Base-by-base conservation (phyloP, 495 filamentous ascomycete genomes). In the Lepraria neglecta region DNA sequence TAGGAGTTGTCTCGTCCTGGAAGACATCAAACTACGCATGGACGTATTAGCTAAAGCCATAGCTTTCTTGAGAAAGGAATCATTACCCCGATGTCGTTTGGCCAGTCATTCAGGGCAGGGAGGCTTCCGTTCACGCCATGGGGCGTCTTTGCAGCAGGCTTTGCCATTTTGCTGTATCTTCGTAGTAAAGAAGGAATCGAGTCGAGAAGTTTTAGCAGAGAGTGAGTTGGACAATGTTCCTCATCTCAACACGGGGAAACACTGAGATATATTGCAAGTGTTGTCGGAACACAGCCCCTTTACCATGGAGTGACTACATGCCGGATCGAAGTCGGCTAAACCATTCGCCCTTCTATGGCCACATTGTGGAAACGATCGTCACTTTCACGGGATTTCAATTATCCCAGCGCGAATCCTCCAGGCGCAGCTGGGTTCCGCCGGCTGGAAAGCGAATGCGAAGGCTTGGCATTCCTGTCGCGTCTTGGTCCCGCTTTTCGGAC, bases 11-110 rank as follows among this genome's bases (percentile, higher is more conserved):
- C 59, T 81, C 71, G 45, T 83, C 79, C 56, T 77, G 74, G 56
- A 73, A 70, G n/a, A 73, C 73, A 44, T 82, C 74, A 56, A 82
- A 82, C 81, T 84, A 17, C 24, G 24, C 24, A 24, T 14, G 48
- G 44, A 38, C 15, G 35, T 44, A 61, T 59, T 4, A 56, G 4
- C 28, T 4, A 55, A 10, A 40, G 5, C 19, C 1, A 9, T 35
- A 24, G 7, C 6, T 15, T 14, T 12, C 3, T 31, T 9, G 28
- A 60, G 19, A 35, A 10, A 6, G 2, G 30, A 31, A 6, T 35
- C 67, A 7, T 33, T 66, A 74, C 72, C 4, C 73, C 73, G 38
- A 61, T 47, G 38, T 66, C 65, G 65, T 75, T 75, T 4, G 73
- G 70, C 70, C 73, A 75, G 51, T 72, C 60, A 42, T 75, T 73